Base-by-base conservation (phyloP, 257 asterid species). In the Penstemon barbatus region DNA sequence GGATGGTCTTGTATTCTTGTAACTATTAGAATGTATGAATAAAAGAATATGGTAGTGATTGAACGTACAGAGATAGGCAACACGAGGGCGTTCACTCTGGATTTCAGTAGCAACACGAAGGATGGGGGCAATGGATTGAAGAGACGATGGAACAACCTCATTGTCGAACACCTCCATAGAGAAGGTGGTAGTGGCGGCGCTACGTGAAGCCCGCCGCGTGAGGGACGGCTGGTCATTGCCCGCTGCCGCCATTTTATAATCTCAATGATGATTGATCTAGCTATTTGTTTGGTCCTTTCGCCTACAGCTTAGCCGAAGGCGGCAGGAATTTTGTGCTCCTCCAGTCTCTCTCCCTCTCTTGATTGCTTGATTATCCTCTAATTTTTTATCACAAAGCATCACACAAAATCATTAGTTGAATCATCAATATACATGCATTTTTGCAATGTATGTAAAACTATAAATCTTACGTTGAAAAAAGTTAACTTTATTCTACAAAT, bases 61-160 rank as follows among this genome's bases (percentile, higher is more conserved):
- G 46, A 44, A 59, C 88, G 63, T 79, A 94, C 99, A 94, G 11
- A 94, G 89, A 55, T 94, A 94, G 12, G 99, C 91, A 52, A 91
- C 95, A 45, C 99, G 99, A 8, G 99, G 96, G 4, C 96, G 95
- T 39, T 90, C 99, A 41, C 57, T 76, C 64, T 87, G 86, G 75
- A 94, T 78, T 75, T 94, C 99, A 1, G 85, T 69, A 13, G 97
- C 99, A 6, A 94, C 97, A 6, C 99, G 96, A 13, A 94, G 91
- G 61, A 94, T 87, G 12, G 97, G 99, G 8, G 96, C 94, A 65
- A 93, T 91, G 10, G 95, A 84, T 75, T 89, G 97, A 52, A 93
- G 87, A 13, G 99, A 88, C 10, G 97, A 90, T 7, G 99, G 99
- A 7, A 93, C 99, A 33, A 93, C 97, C 83, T 93, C 99, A 6